Evolutionary conservation across 768 basidiomycete species (phyloP), one percentile per base, ranked within the genome.

Genomic region (Pholiota molesta): DNA sequence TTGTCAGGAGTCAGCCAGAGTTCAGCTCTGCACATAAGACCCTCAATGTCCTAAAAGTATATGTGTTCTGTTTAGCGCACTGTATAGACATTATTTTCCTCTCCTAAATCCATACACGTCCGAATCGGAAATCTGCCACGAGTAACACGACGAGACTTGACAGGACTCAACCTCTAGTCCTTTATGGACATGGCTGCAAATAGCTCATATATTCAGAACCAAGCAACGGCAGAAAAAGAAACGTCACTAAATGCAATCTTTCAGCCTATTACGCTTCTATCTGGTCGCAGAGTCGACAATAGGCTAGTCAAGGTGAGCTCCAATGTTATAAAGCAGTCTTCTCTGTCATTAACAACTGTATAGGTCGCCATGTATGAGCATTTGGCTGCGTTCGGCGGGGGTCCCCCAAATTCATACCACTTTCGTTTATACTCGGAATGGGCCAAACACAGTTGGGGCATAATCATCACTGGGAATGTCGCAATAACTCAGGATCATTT

Each of bases 341-440:
- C 10, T 13, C 33, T 37, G 14, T 17, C 17, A 35, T 39, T 60
- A 39, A 21, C 9, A 31, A 45, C 39, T 23, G 23, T 33, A 49
- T 23, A 98, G 94, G 92, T 86, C n/a, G 88, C 96, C 0, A 81
- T 96, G 83, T 96, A 95, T 65, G 96, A 98, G 72, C 89, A 94
- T 68, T 78, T 97, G 10, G 83, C 89, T 0, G 65, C 72, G 3
- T 77, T 89, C 31, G 75, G 76, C 10, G 91, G 93, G 21, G 92
- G 93, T 0, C 82, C 84, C 10, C 95, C 95, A 0, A 93, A 91
- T 64, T 67, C 75, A 14, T 72, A 78, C 47, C 91, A 95, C 71
- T 69, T 81, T 37, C 68, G 74, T 0, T 79, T 97, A 29, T 97
- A 98, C 70, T 73, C 83, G 0, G 77, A 79, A 66, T 98, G 95